phyloP scores from a whole-genome alignment of 148 eudicot species.

The Rhododendron ovatum region DNA sequence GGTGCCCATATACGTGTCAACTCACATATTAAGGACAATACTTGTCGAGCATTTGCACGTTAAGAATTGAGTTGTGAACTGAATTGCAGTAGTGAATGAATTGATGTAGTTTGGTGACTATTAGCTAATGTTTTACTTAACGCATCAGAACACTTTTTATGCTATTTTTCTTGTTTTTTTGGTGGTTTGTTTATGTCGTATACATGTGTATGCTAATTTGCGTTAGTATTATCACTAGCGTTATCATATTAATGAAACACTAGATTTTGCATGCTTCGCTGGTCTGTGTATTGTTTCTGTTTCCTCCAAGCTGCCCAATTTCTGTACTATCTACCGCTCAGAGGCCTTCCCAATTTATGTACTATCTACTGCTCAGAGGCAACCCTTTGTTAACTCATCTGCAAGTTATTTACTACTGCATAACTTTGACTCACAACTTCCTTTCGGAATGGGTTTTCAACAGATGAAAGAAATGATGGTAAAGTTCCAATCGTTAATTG shows the following conservation, averaged over 20 bases:
- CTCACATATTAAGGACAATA: neutral
- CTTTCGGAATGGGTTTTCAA: constrained; percentile 10
- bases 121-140: neutral
- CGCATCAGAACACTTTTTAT: neutral
- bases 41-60: neutral
- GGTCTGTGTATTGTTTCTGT: neutral
- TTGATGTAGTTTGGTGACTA: neutral
- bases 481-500: constrained; percentile 49
- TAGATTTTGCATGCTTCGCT: neutral
- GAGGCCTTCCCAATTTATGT: no score
- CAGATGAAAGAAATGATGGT: constrained; percentile 74
- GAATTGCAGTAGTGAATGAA: neutral
- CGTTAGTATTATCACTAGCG: neutral
- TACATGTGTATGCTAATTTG: neutral
- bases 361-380: neutral
- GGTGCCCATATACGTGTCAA: neutral
- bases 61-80: neutral
- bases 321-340: neutral
- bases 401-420: neutral
- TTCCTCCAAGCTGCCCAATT: neutral
- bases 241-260: no score
- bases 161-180: neutral
- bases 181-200: neutral
- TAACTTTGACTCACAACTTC: neutral
- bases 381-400: neutral